These are phyloP conservation scores for Papiliotrema nemorosa DNA, from an alignment of 1,284 basidiomycete species.

Conservation along the genomic window DNA sequence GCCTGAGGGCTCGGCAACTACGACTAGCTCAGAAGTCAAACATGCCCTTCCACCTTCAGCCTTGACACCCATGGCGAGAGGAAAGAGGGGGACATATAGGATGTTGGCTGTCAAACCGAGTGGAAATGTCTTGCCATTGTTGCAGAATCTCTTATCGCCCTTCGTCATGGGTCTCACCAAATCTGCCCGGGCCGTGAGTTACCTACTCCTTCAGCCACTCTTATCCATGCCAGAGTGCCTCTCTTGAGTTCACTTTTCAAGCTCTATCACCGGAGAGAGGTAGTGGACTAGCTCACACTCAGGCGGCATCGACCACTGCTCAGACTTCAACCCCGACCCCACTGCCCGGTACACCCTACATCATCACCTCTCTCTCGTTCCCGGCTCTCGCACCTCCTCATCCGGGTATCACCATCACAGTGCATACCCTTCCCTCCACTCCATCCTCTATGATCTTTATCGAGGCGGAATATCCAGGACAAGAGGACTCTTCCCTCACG, in stretches of 20 bases:
- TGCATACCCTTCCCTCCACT: conserved; percentile 32
- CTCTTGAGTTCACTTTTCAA: background rate
- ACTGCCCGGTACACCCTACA: conserved; percentile 28
- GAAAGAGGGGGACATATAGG: conserved; percentile 16
- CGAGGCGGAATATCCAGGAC: conserved; percentile 32
- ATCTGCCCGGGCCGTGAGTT: conserved; percentile 33
- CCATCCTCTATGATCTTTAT: conserved; percentile 33
- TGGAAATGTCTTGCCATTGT: conserved; percentile 25
- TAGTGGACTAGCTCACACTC: background rate
- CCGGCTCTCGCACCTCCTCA: conserved; percentile 20
- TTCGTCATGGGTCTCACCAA: conserved; percentile 44
- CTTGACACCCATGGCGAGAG: background rate
- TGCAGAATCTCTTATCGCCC: conserved; percentile 39
- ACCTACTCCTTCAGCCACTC: background rate
- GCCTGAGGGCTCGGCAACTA: background rate
- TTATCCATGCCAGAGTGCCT: no score
- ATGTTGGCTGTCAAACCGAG: conserved; percentile 34
- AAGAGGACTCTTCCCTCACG: background rate
- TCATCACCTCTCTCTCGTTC: conserved; percentile 31
- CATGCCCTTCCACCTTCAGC: background rate
- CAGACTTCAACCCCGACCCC: conserved; percentile 31
- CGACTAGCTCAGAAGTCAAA: background rate
- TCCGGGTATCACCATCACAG: conserved; percentile 21
- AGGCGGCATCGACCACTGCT: conserved; percentile 34
- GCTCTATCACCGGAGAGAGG: no score